Conservation (phyloP, 148 eudicot species). For the Rhododendron williamsianum region DNA sequence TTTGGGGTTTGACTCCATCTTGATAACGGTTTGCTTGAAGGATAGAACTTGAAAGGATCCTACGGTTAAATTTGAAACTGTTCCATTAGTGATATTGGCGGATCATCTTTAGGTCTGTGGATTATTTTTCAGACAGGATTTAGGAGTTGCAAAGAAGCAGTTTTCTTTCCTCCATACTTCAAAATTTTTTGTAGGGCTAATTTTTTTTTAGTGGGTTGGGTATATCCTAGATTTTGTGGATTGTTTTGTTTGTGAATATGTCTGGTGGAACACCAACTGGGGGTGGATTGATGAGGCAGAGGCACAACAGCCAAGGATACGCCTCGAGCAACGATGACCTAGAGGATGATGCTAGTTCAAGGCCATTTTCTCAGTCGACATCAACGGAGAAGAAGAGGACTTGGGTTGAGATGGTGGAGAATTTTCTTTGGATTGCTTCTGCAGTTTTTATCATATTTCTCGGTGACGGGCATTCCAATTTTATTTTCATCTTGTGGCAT, state of each 20-base stretch:
- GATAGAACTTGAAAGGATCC: background rate
- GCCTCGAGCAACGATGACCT: conserved; percentile 77
- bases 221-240: conserved; percentile 5
- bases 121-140: background rate
- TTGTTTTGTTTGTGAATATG: conserved; percentile 32
- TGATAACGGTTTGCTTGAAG: background rate
- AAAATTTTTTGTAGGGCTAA: background rate
- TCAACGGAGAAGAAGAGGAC: conserved; percentile 15
- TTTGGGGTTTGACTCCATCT: conserved; percentile 4
- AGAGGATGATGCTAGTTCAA: conserved; percentile 90
- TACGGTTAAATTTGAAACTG: background rate
- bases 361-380: conserved; percentile 30
- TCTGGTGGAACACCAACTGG: conserved; percentile 81
- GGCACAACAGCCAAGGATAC: conserved; percentile 79
- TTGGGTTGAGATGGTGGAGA: conserved; percentile 65
- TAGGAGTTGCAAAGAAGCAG: background rate
- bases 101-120: background rate
- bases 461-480: conserved; percentile 74
- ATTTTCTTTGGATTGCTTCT: conserved; percentile 75
- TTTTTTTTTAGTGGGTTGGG: background rate
- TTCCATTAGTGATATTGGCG: conserved; percentile 4
- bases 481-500: conserved; percentile 61
- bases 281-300: conserved; percentile 69
- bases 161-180: background rate
- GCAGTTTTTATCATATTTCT: conserved; percentile 65